Evolutionary conservation across 352 stramenopile genomes (phyloP).

Genomic region (Globisporangium parvum): DNA sequence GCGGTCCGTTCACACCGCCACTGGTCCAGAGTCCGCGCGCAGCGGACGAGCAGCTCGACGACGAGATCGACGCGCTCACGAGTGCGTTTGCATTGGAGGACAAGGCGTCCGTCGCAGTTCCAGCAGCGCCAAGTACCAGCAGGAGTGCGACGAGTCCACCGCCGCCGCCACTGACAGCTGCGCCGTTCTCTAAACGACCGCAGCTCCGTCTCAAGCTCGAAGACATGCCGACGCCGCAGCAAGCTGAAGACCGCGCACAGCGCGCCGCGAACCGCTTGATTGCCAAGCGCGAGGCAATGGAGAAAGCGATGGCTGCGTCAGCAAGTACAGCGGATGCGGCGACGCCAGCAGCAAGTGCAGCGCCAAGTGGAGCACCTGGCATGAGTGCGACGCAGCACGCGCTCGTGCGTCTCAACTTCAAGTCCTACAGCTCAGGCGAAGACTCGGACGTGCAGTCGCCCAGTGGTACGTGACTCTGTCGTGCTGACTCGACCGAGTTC

Average conservation of each 20-base stretch:
- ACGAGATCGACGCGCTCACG: constrained; percentile 26
- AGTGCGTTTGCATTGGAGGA: constrained; percentile 49
- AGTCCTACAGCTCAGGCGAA: constrained; percentile 59
- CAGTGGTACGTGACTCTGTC: constrained; percentile 26
- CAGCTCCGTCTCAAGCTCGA: constrained; percentile 74
- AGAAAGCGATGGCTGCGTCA: constrained; percentile 39
- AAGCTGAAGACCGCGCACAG: constrained; percentile 76
- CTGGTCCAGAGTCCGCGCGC: neutral
- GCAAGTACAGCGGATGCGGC: constrained; percentile 1
- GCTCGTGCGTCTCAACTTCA: constrained; percentile 62
- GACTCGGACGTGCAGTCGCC: constrained; percentile 66
- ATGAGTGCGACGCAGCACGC: constrained; percentile 61
- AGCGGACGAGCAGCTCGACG: constrained; percentile 28
- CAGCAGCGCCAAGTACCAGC: too few species aligned
- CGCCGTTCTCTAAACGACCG: constrained; percentile 38
- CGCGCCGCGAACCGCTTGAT: constrained; percentile 68
- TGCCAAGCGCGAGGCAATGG: constrained; percentile 65
- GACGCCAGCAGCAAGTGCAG: constrained; percentile 9
- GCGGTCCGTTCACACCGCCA: constrained; percentile 6
- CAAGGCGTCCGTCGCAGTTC: constrained; percentile 14
- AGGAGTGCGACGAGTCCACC: neutral
- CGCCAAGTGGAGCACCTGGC: constrained; percentile 2
- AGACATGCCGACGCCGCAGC: constrained; percentile 82
- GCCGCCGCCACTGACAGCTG: constrained; percentile 8
- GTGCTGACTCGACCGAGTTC: neutral